phyloP scores from a whole-genome alignment of 805 yeast genomes.

The Monosporozyma aerobia region DNA sequence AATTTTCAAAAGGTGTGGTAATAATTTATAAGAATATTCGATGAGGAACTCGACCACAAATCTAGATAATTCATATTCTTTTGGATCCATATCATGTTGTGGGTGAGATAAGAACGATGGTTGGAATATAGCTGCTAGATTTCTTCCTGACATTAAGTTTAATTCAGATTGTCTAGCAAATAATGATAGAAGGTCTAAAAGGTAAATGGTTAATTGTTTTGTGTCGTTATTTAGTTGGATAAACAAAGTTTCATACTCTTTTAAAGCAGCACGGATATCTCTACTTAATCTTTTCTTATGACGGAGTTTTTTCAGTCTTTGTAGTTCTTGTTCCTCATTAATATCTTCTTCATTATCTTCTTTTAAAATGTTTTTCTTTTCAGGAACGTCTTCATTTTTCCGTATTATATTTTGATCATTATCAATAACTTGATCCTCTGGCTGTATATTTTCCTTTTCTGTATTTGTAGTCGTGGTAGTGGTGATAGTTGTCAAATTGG shows the following conservation, averaged over 20 bases:
- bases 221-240: constrained; percentile 66
- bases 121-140: constrained; percentile 92
- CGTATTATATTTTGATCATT: background rate
- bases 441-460: background rate
- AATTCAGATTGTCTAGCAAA: constrained; percentile 69
- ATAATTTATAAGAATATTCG: constrained; percentile 69
- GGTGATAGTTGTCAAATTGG: background rate
- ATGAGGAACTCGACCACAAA: constrained; percentile 82
- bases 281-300: constrained; percentile 50
- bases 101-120: constrained; percentile 94
- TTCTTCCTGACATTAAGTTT: constrained; percentile 86
- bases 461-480: background rate
- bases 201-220: constrained; percentile 74
- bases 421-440: background rate
- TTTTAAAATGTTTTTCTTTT: background rate
- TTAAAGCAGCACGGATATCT: constrained; percentile 60
- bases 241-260: constrained; percentile 61
- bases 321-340: constrained; percentile 6
- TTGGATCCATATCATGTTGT: constrained; percentile 83
- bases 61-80: constrained; percentile 81
- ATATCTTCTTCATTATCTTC: constrained; percentile 4
- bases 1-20: constrained; percentile 44
- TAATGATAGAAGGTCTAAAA: constrained; percentile 76
- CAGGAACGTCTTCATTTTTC: background rate
- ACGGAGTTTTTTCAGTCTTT: constrained; percentile 13